Base-by-base conservation (phyloP, 2,329 filamentous ascomycete species). In the Hypoxylon sp. region DNA sequence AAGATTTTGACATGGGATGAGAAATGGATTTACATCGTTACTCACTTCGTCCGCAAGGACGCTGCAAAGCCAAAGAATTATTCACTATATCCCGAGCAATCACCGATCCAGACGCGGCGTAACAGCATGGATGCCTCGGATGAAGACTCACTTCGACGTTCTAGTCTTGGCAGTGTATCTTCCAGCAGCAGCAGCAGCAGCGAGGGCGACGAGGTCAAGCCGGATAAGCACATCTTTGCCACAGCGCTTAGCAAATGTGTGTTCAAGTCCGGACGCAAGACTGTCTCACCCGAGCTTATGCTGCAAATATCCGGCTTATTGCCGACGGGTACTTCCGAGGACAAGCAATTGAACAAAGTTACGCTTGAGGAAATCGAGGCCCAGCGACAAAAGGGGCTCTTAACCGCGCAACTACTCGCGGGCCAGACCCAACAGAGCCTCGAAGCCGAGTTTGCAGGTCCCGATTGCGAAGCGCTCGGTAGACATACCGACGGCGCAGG, bases 281-380 rank as follows among this genome's bases (percentile, higher is more conserved):
- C 90, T 0, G 84, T 92, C 5, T 82, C 87, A 11, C 89, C 90
- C 0, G 88, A 89, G 73, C 80, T 86, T 51, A 86, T 90, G 54
- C 78, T 92, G 19, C 78, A 83, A 43, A 81, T 87, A 39, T 86
- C 86, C 21, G 85, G 87, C 3, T 82, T 92, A 69, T 77, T 92
- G 23, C 90, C 90, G 1, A 48, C 61, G n/a, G 62, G 63, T 29
- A 61, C 54, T 37, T 39, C 54, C 47, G 55, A 58, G 6, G 32
- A 61, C 11, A 54, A 70, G 43, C 37, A 60, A 12, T 56, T 62
- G 12, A 50, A 67, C 16, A 32, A 58, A 27, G 37, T 32, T 65
- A 75, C 73, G 5, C 74, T 74, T 65, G 70, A 73, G 25, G 67
- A 71, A n/a, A 67, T 80, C 16, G 78, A 80, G 68, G 66, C 67